Base-by-base conservation (phyloP, 805 yeast genomes). In the Sungouiozyma intestinalis region DNA sequence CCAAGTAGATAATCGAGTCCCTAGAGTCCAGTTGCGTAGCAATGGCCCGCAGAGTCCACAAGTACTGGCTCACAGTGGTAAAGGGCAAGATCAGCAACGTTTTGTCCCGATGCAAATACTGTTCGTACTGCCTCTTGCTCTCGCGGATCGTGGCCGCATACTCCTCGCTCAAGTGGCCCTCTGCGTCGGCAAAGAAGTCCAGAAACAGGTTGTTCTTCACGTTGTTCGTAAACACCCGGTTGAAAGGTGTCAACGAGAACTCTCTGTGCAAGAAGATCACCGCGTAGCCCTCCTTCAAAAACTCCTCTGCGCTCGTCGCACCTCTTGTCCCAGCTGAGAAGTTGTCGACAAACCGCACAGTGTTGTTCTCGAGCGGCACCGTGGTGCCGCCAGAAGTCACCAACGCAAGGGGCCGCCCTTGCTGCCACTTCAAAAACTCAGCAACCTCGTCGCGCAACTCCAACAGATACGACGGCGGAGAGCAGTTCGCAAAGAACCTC, bases 251-350 rank as follows among this genome's bases (percentile, higher is more conserved):
- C 43, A 92, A 68, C 0, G 95, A 84, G 62, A 85, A 90, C 60
- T 90, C 96, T 36, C 98, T 70, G 61, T 92, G 94, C 35, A 90
- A 64, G 54, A 90, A 90, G 32, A 90, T 81, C 31, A 90, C 97
- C 9, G 95, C 88, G 55, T 90, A 92, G 1, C 86, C 95, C 44
- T 75, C 68, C 44, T 81, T 85, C 41, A 92, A 65, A 51, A 90
- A 85, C 56, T 84, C 81, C 61, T 90, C 97, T 2, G 97, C 95
- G 24, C 92, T 80, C 0, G 95, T 79, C 3, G 97, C 94, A 42
- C 97, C 98, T 62, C 98, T 76, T 0, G 97, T 90, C 16, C 98
- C 98, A 21, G 97, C 97, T 48, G 92, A 79, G 61, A 90, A 92
- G 58, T 90, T 90, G 63, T 92, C 98, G 54, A 90, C 87, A 63